Percentiles rank a stretch among this genome's conserved stretches.
phyloP scores from a whole-genome alignment of 225 moss, liverwort and hornwort genomes.

The Asterella californica region DNA sequence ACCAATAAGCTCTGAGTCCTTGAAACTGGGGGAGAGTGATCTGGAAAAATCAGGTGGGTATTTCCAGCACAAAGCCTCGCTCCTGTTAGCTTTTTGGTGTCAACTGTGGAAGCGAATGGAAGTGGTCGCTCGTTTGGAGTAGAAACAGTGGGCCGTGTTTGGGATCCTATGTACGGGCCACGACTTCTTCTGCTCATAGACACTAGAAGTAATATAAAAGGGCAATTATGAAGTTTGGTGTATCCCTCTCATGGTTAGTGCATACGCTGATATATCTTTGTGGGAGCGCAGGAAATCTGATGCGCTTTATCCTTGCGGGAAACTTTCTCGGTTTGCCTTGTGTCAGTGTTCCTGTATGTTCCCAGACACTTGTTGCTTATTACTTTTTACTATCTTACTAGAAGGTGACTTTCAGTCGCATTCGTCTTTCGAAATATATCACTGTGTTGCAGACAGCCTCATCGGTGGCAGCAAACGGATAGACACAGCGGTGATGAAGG shows the following conservation, averaged over 20 bases:
- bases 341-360: constrained; percentile 60
- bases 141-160: not conserved
- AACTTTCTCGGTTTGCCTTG: constrained; percentile 80
- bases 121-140: not conserved
- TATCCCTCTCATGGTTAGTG: not conserved
- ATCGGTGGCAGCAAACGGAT: not conserved
- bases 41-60: constrained; percentile 50
- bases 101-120: not conserved
- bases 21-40: constrained; percentile 70
- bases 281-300: constrained; percentile 51
- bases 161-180: not conserved
- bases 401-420: not conserved
- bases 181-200: not conserved
- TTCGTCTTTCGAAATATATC: not conserved
- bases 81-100: not conserved
- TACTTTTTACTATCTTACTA: not conserved
- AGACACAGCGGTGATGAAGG: no score
- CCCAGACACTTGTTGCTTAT: not conserved
- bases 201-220: not conserved
- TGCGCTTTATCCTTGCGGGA: constrained; percentile 64
- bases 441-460: not conserved
- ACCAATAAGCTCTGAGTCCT: constrained; percentile 48
- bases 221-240: not conserved
- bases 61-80: not conserved
- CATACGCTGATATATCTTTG: not conserved